Base-by-base conservation (phyloP, 2,329 filamentous ascomycete species). In the Thermothelomyces thermophilus region DNA sequence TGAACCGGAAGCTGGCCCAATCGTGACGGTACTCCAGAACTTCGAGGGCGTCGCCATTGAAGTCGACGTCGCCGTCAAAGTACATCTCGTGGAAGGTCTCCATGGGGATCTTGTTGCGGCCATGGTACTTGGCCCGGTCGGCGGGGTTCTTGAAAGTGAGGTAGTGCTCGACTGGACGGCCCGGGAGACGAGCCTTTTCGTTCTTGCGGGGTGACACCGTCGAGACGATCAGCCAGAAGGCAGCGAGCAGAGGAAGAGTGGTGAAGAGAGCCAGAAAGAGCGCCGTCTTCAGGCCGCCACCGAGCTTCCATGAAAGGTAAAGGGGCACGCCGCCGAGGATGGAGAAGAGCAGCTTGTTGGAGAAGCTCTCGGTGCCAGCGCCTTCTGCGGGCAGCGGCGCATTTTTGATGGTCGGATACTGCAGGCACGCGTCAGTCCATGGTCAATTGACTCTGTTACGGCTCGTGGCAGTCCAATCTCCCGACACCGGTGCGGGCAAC, bases 81-180 rank as follows among this genome's bases (percentile, higher is more conserved):
- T 96, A 97, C 86, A 91, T 95, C 72, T 96, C 90, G 67, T 94
- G 84, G 76, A 97, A 97, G 20, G 89, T 94, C 74, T 95, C 85
- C 76, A 94, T 85, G 48, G 89, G 84, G 54, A 93, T 89, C 73
- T 86, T 90, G 72, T 79, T 86, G 68, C 77, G 78, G 68, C 87
- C 87, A 60, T 79, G 76, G 73, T 89, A 93, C 71, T 83, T 88
- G 62, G 68, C 64, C 63, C 75, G 66, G 63, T 81, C 77, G 49
- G 68, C 68, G n/a, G 72, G 69, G 59, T 78, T 79, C 71, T 89
- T 87, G 76, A 93, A 93, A 54, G 80, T 84, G 59, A 93, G 81
- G 73, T 97, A 97, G 73, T 90, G 80, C 71, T 96, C 90, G 58
- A 97, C 82, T 46, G 88, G 87, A 55, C 85, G 86, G 60, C 90